phyloP scores from a whole-genome alignment of 75 land plant species.

The Cupressus sempervirens region DNA sequence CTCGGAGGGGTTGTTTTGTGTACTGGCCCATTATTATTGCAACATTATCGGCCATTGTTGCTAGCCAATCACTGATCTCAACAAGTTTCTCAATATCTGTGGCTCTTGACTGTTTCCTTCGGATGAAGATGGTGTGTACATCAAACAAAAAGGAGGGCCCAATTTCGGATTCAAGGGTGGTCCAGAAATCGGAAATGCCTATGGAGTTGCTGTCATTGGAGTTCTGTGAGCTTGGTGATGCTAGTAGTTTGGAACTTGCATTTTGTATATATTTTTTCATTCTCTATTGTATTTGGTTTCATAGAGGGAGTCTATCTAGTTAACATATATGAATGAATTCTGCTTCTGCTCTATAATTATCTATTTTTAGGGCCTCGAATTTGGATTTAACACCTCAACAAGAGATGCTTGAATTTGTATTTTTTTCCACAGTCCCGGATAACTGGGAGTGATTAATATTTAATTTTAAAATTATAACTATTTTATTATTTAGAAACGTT shows the following conservation, averaged over 20 bases:
- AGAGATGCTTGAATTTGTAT: no score
- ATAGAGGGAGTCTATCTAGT: slow-evolving; percentile 48
- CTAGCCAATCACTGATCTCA: slow-evolving; percentile 60
- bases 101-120: slow-evolving; percentile 50
- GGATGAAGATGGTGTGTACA: slow-evolving; percentile 49
- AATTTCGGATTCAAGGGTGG: no score
- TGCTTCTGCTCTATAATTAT: no score
- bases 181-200: slow-evolving; percentile 62
- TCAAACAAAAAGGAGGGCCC: slow-evolving; percentile 39
- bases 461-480: no score
- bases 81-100: slow-evolving; percentile 55
- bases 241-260: slow-evolving; percentile 37
- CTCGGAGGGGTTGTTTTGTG: slow-evolving; percentile 41
- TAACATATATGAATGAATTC: no score
- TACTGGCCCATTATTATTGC: slow-evolving; percentile 58
- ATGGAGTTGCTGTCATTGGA: slow-evolving; percentile 45
- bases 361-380: no score
- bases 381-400: no score
- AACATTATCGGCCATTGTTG: slow-evolving; percentile 55
- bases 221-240: slow-evolving; percentile 64
- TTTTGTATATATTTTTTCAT: slow-evolving; percentile 16
- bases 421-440: no score
- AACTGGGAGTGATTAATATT: no score
- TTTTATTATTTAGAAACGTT: no score
- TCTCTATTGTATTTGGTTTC: slow-evolving; percentile 21